Conservation (phyloP, 176 grass and related monocot genomes). For the Eragrostis nindensis region DNA sequence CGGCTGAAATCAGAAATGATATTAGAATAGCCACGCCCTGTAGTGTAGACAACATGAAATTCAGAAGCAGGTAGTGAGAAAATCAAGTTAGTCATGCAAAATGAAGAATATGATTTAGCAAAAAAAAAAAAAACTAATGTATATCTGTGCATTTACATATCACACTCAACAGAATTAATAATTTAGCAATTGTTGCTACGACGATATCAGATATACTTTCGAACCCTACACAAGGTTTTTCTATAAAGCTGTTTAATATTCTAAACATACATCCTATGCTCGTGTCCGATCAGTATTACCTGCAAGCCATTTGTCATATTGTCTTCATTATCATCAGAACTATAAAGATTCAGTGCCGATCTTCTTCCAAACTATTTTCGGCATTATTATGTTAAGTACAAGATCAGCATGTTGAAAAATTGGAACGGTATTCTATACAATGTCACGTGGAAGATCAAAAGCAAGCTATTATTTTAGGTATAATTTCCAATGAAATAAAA, state of each 20-base stretch:
- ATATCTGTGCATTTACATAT: not conserved
- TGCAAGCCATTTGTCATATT: not conserved
- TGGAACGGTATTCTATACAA: not conserved
- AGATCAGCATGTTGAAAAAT: conserved; percentile 1
- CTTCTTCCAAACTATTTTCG: not conserved
- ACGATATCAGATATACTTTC: not conserved
- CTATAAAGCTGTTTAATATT: not conserved
- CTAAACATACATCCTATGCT: not conserved
- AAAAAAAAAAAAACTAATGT: no score
- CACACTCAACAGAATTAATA: not conserved
- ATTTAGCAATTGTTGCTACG: not conserved
- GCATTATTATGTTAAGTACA: not conserved
- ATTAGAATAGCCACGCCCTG: conserved; percentile 89
- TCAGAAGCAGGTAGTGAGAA: not conserved
- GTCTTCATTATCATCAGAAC: not conserved
- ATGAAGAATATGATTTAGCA: conserved; percentile 2
- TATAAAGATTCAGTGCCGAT: conserved; percentile 10
- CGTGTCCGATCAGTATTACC: not conserved
- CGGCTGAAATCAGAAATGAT: conserved; percentile 87
- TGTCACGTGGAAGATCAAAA: conserved; percentile 31
- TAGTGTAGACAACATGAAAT: conserved; percentile 43
- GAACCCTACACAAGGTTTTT: not conserved
- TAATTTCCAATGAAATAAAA: not conserved
- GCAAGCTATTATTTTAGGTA: not conserved
- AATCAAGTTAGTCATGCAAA: conserved; percentile 2